phyloP scores from a whole-genome alignment of 139 green algal genomes.

The Tetradesmus obliquus region DNA sequence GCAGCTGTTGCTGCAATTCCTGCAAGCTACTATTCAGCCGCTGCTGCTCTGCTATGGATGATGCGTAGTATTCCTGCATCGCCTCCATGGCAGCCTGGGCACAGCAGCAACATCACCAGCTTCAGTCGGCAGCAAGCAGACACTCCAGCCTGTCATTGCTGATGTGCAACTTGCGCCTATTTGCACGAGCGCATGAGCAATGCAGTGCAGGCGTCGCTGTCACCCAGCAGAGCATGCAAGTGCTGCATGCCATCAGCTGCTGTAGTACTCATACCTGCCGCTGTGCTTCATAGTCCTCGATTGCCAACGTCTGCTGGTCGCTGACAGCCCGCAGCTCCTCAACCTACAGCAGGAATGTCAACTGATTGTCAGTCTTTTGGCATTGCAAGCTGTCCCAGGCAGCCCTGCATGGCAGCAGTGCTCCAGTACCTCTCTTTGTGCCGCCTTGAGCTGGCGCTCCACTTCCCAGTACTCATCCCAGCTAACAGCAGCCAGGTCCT shows the following conservation, averaged over 20 bases:
- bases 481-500: conserved; percentile 30
- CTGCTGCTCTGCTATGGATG: neutral
- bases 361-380: neutral
- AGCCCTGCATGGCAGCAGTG: neutral
- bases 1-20: conserved; percentile 22
- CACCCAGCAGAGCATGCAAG: neutral
- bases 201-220: neutral
- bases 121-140: neutral
- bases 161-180: neutral
- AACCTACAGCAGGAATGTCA: neutral
- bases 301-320: neutral
- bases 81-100: conserved; percentile 28
- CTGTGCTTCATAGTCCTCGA: conserved; percentile 28
- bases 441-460: conserved; percentile 6
- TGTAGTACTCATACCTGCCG: conserved; percentile 2
- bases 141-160: neutral
- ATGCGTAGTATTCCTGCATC: conserved; percentile 18
- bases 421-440: conserved; percentile 25
- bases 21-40: neutral
- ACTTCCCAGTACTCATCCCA: conserved; percentile 38
- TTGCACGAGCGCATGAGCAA: neutral
- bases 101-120: neutral
- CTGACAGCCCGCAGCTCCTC: neutral
- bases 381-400: neutral
- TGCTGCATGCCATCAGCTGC: neutral